These are phyloP conservation scores for Capsella bursapastoris DNA, from an alignment of 345 rosid species.

Conservation along the genomic window DNA sequence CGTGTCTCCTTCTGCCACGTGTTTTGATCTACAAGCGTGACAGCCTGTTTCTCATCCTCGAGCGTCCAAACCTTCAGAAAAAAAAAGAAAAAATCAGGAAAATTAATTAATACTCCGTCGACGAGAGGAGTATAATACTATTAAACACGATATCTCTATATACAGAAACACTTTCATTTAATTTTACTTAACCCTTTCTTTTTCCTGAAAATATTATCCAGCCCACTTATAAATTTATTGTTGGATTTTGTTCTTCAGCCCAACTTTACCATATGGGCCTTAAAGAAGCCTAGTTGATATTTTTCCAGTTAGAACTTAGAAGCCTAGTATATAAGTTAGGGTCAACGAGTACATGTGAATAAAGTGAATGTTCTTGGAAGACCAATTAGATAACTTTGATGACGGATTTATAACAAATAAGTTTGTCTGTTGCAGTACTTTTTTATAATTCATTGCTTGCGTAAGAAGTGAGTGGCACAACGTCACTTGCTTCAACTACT, in stretches of 20 bases:
- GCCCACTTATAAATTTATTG: neutral
- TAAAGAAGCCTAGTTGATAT: neutral
- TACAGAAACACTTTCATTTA: neutral
- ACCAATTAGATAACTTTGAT: conserved; percentile 14
- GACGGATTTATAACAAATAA: conserved; percentile 35
- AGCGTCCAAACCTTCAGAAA: neutral
- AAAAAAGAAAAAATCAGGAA: too few species aligned
- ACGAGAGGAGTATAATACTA: too few species aligned
- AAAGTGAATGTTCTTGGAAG: neutral
- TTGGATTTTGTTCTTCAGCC: neutral
- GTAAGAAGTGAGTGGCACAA: conserved; percentile 27
- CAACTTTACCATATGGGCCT: neutral
- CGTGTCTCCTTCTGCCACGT: conserved; percentile 30
- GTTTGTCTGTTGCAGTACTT: conserved; percentile 41
- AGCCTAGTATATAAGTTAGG: neutral
- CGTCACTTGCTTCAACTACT: conserved; percentile 41
- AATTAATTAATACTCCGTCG: too few species aligned
- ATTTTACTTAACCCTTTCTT: too few species aligned
- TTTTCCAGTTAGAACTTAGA: too few species aligned
- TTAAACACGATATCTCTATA: neutral
- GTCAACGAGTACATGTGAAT: conserved; percentile 16
- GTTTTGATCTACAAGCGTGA: conserved; percentile 22
- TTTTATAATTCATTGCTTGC: conserved; percentile 31
- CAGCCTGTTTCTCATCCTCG: conserved; percentile 42
- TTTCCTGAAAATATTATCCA: neutral